These are phyloP conservation scores for Fusarium floridanum DNA, from an alignment of 2,329 filamentous ascomycete species.

Conservation along the genomic window DNA sequence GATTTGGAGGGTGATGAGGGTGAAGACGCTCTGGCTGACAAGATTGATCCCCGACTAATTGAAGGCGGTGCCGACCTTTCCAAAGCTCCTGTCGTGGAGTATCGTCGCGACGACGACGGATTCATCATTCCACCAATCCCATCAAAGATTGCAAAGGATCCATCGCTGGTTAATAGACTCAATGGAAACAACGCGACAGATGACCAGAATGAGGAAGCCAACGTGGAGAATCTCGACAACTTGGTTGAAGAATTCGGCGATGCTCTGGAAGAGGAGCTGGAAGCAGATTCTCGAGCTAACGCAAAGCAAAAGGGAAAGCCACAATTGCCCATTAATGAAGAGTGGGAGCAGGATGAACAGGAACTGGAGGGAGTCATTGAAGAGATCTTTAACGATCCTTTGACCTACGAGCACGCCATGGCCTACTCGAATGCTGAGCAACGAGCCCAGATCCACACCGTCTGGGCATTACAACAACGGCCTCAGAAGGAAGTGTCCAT, in stretches of 20 bases:
- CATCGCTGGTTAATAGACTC: slow-evolving; percentile 42
- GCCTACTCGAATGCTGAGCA: slow-evolving; percentile 70
- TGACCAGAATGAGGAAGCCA: slow-evolving; percentile 33
- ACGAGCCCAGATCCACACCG: slow-evolving; percentile 65
- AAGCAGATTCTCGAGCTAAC: slow-evolving; percentile 26
- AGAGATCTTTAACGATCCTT: slow-evolving; percentile 74
- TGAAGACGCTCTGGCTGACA: slow-evolving; percentile 18
- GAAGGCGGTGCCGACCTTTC: slow-evolving; percentile 53
- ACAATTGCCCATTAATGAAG: slow-evolving; percentile 69
- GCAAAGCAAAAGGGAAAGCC: slow-evolving; percentile 52
- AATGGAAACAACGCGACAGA: slow-evolving; percentile 21
- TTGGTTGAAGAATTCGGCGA: slow-evolving; percentile 62
- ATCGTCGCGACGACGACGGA: slow-evolving; percentile 73
- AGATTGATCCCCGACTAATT: slow-evolving; percentile 32
- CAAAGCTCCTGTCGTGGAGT: slow-evolving; percentile 51
- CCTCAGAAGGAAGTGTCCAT: slow-evolving; percentile 65
- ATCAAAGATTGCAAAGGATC: slow-evolving; percentile 53
- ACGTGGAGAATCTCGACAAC: slow-evolving; percentile 53
- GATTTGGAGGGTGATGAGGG: slow-evolving; percentile 47
- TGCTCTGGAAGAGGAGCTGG: slow-evolving; percentile 49
- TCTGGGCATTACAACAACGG: slow-evolving; percentile 63
- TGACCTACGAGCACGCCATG: slow-evolving; percentile 67
- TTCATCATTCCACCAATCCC: slow-evolving; percentile 73
- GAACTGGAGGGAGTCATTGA: slow-evolving; percentile 78
- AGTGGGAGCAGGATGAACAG: slow-evolving; percentile 73